Percentiles rank a stretch among this genome's conserved stretches.
These are phyloP conservation scores for Alloteropsis semialata DNA, from an alignment of 176 grass and related monocot species.

Conservation along the genomic window DNA sequence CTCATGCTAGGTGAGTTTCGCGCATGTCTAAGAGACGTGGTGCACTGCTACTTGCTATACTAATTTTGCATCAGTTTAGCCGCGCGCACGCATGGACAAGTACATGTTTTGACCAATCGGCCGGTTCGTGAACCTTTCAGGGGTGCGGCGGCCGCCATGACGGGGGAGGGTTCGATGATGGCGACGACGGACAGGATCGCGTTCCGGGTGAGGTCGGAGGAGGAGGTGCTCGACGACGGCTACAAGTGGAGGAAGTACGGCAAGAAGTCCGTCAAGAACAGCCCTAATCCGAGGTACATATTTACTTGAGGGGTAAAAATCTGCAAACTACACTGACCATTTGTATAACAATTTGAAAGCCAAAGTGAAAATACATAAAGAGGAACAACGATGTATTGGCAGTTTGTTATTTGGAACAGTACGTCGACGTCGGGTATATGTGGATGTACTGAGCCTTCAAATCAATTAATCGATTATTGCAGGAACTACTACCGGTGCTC, in stretches of 20 bases:
- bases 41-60: not conserved
- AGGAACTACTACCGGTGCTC: slow-evolving; percentile 98
- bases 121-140: slow-evolving; percentile 8
- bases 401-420: not conserved
- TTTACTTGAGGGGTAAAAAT: not conserved
- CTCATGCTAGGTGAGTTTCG: slow-evolving; percentile 14
- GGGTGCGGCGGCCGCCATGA: not conserved
- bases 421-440: too few species aligned
- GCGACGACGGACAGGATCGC: slow-evolving; percentile 41
- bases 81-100: not conserved
- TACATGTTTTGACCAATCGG: not conserved
- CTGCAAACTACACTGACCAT: not conserved
- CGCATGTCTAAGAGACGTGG: too few species aligned
- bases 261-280: slow-evolving; percentile 79
- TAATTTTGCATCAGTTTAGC: not conserved
- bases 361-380: not conserved
- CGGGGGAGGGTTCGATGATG: not conserved
- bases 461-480: not conserved
- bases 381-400: not conserved
- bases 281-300: slow-evolving; percentile 55
- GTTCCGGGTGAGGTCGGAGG: slow-evolving; percentile 62
- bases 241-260: slow-evolving; percentile 84
- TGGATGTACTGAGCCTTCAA: not conserved
- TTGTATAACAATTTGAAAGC: not conserved
- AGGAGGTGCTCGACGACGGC: slow-evolving; percentile 59